Conservation (phyloP, 2,329 filamentous ascomycete species). For the Volutella citrinella region DNA sequence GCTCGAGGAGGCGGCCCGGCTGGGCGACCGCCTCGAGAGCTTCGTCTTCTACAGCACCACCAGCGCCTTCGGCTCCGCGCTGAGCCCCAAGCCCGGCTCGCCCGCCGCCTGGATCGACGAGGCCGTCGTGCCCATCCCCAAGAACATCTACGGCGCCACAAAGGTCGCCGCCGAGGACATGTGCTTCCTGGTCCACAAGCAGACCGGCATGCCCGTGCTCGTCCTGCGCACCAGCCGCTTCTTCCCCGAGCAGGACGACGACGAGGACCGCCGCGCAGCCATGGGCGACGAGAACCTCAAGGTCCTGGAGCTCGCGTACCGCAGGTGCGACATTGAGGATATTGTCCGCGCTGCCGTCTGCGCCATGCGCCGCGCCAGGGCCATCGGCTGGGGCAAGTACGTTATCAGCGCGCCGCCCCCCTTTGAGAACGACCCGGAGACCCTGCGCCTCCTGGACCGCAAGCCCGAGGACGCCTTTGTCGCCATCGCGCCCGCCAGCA, state of each 20-base stretch:
- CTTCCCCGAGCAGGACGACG: constrained; percentile 47
- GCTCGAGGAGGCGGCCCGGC: constrained; percentile 36
- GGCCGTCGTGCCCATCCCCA: constrained; percentile 36
- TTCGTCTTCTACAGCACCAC: constrained; percentile 47
- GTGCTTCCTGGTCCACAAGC: constrained; percentile 38
- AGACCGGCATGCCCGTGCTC: constrained; percentile 37
- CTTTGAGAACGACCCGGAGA: constrained; percentile 29
- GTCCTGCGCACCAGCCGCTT: constrained; percentile 47
- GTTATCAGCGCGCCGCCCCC: constrained; percentile 43
- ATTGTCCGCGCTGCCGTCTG: constrained; percentile 39
- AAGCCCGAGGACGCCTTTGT: constrained; percentile 31
- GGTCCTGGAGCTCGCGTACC: constrained; percentile 45
- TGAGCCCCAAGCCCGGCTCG: constrained; percentile 31
- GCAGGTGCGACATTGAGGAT: constrained; percentile 42
- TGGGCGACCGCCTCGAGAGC: constrained; percentile 27
- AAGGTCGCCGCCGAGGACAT: constrained; percentile 48
- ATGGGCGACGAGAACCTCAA: constrained; percentile 44
- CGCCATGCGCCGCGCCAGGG: constrained; percentile 32
- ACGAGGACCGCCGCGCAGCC: constrained; percentile 34
- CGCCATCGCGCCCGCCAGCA: constrained; percentile 23
- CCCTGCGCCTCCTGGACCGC: constrained; percentile 31
- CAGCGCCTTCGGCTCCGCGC: constrained; percentile 40
- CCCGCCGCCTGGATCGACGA: constrained; percentile 46
- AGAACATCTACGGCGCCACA: constrained; percentile 49
- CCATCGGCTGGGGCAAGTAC: constrained; percentile 37